phyloP scores from a whole-genome alignment of 1,139 yeast species.

The Yamadazyma sp. region DNA sequence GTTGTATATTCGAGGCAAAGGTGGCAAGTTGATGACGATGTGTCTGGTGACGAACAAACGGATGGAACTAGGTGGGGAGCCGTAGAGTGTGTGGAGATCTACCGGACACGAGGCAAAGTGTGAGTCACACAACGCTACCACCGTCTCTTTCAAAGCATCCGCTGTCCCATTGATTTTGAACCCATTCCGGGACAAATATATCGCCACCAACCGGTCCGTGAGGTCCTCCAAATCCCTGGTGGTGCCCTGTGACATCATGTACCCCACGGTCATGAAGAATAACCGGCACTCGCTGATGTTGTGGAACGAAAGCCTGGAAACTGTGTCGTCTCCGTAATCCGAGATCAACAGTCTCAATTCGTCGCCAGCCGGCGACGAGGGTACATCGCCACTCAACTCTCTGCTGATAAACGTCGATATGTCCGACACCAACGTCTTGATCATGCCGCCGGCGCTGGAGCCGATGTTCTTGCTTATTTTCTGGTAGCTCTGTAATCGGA shows the following conservation, averaged over 20 bases:
- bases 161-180: constrained; percentile 5
- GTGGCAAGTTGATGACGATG: constrained; percentile 32
- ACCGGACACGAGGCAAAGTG: constrained; percentile 27
- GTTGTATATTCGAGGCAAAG: constrained; percentile 35
- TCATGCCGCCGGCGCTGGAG: constrained; percentile 36
- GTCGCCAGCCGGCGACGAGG: constrained; percentile 19
- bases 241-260: constrained; percentile 26
- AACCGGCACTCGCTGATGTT: constrained; percentile 25
- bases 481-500: constrained; percentile 36
- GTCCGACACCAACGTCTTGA: constrained; percentile 38
- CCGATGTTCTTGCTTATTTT: constrained; percentile 31
- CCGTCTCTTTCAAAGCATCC: constrained; percentile 12
- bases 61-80: constrained; percentile 16
- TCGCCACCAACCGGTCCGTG: constrained; percentile 30
- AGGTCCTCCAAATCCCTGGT: constrained; percentile 26
- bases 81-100: constrained; percentile 22
- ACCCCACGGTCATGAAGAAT: constrained; percentile 41
- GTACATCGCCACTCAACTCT: constrained; percentile 21
- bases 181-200: constrained; percentile 28
- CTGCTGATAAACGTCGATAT: constrained; percentile 35
- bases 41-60: constrained; percentile 27
- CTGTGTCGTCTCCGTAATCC: constrained; percentile 14
- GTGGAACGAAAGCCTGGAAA: constrained; percentile 8
- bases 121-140: constrained; percentile 16
- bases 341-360: constrained; percentile 26